Conservation (phyloP, 192 early-diverging fungal species). For the Globomyces pollinis-pini region DNA sequence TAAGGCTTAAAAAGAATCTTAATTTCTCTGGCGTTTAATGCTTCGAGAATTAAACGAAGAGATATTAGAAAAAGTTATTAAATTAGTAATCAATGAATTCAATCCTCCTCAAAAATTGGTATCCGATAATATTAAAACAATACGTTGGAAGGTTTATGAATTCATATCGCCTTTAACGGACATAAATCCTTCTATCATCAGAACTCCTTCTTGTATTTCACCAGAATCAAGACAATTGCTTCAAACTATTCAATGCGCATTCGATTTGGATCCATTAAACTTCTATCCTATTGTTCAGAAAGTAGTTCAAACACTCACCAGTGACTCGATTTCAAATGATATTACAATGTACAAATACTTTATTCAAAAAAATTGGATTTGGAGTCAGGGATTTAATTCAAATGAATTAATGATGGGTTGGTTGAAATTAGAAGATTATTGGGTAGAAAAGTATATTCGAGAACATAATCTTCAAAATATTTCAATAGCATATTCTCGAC, state of each 20-base stretch:
- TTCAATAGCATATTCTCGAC: neutral
- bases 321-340: neutral
- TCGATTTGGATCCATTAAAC: neutral
- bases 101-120: no score
- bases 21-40: no score
- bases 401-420: neutral
- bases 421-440: neutral
- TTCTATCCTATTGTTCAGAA: neutral
- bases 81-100: no score
- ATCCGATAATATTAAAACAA: no score
- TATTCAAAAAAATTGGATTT: neutral
- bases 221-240: neutral
- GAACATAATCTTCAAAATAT: no score
- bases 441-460: neutral
- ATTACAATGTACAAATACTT: neutral
- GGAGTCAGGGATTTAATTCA: neutral
- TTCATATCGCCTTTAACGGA: no score
- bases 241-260: neutral
- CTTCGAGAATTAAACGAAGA: no score
- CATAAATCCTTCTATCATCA: no score
- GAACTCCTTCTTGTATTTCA: no score
- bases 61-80: no score
- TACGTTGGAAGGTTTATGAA: no score
- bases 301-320: neutral
- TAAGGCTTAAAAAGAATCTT: no score